phyloP scores from a whole-genome alignment of 2,329 filamentous ascomycete species.

The Microsporum audouinii region DNA sequence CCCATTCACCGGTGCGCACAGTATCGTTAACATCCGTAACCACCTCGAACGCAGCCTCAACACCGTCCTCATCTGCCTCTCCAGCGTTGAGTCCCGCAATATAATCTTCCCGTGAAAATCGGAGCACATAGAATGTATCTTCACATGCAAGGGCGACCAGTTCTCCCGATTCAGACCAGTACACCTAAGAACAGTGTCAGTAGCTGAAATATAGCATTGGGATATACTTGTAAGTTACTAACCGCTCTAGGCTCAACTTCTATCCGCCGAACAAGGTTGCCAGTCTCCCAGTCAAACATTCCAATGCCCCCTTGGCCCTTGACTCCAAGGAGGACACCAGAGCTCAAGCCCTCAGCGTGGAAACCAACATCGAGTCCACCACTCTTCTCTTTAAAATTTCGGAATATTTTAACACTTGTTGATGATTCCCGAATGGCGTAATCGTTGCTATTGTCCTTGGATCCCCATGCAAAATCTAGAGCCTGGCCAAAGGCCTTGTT shows the following conservation, averaged over 20 bases:
- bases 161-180: constrained; percentile 96
- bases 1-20: constrained; percentile 91
- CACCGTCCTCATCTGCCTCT: constrained; percentile 77
- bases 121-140: constrained; percentile 86
- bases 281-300: constrained; percentile 92
- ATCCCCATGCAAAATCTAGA: constrained; percentile 92
- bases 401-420: constrained; percentile 92
- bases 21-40: constrained; percentile 91
- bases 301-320: constrained; percentile 90
- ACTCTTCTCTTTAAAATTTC: constrained; percentile 88
- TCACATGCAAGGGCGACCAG: constrained; percentile 87
- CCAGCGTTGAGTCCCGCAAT: constrained; percentile 70
- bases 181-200: constrained; percentile 49
- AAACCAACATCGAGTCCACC: constrained; percentile 89
- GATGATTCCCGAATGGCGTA: constrained; percentile 92
- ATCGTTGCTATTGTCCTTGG: constrained; percentile 95
- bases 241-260: constrained; percentile 60
- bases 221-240: constrained; percentile 18
- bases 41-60: constrained; percentile 91
- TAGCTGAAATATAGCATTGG: background rate
- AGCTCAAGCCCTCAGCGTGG: constrained; percentile 81
- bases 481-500: constrained; percentile 97
- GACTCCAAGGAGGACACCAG: constrained; percentile 82
- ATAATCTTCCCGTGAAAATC: constrained; percentile 84
- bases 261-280: constrained; percentile 79